These are phyloP conservation scores for Populus nigra DNA, from an alignment of 345 rosid species.

Conservation along the genomic window DNA sequence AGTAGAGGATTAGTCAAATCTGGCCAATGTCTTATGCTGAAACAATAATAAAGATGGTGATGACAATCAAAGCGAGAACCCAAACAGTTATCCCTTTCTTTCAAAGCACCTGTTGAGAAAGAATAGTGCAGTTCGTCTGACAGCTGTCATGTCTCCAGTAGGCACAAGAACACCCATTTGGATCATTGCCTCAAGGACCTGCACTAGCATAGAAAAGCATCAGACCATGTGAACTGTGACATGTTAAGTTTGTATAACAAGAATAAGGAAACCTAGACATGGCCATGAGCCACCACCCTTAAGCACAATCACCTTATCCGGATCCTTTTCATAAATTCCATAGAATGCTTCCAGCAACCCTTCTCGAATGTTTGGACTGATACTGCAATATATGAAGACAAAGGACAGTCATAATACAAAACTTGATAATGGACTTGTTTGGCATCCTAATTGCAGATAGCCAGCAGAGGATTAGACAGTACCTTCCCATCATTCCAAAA, in stretches of 20 bases:
- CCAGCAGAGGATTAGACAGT: conserved; percentile 19
- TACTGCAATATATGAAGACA: conserved; percentile 46
- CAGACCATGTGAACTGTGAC: conserved; percentile 7
- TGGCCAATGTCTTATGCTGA: neutral
- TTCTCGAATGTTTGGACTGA: conserved; percentile 89
- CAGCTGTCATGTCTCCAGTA: conserved; percentile 96
- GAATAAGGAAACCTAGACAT: conserved; percentile 5
- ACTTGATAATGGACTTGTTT: conserved; percentile 8
- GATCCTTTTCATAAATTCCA: conserved; percentile 91
- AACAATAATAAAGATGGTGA: neutral
- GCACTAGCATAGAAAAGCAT: conserved; percentile 10
- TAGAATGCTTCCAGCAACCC: conserved; percentile 87
- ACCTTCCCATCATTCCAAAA: conserved; percentile 99
- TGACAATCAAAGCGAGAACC: neutral
- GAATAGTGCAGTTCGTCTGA: conserved; percentile 88
- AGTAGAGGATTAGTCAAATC: neutral
- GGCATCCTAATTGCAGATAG: neutral
- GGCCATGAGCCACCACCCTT: conserved; percentile 9
- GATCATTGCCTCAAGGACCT: conserved; percentile 92
- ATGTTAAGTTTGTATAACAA: conserved; percentile 2
- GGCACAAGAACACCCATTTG: conserved; percentile 99
- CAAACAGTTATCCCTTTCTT: neutral
- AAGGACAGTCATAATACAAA: conserved; percentile 15
- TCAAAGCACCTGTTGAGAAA: conserved; percentile 79
- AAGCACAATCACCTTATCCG: conserved; percentile 65